phyloP scores from a whole-genome alignment of 2,329 filamentous ascomycete genomes.

The Exophiala calicioides region DNA sequence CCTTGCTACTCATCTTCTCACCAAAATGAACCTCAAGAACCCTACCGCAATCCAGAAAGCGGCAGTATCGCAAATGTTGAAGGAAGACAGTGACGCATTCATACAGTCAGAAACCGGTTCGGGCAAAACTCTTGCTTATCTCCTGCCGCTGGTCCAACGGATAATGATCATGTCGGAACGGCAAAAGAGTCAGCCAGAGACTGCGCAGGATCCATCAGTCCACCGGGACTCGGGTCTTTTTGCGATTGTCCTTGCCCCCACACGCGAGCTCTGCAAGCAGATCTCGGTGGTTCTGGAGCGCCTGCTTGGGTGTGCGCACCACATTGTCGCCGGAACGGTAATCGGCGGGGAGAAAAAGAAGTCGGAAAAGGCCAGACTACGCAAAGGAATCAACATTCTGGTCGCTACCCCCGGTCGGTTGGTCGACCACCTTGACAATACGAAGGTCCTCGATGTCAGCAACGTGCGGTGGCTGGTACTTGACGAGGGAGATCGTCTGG shows the following conservation, averaged over 20 bases:
- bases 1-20: conserved; percentile 77
- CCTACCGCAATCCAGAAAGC: conserved; percentile 95
- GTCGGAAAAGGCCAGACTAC: conserved; percentile 85
- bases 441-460: conserved; percentile 81
- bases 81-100: conserved; percentile 84
- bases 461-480: conserved; percentile 91
- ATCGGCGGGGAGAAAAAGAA: conserved; percentile 72
- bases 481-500: conserved; percentile 95
- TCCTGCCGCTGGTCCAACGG: conserved; percentile 86
- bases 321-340: conserved; percentile 88
- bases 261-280: conserved; percentile 90
- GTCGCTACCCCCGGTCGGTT: conserved; percentile 92
- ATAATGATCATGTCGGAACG: conserved; percentile 68
- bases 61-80: conserved; percentile 76
- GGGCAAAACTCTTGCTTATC: conserved; percentile 94
- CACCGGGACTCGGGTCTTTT: conserved; percentile 87
- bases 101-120: conserved; percentile 97
- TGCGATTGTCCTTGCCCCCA: conserved; percentile 90
- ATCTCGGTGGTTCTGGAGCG: conserved; percentile 85
- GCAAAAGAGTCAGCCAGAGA: conserved; percentile 37
- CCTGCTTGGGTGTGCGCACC: conserved; percentile 83
- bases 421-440: conserved; percentile 89
- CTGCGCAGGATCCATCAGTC: conserved; percentile 55
- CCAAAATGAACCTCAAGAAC: conserved; percentile 83
- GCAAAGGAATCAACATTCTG: conserved; percentile 93